Conservation (phyloP, 2,329 filamentous ascomycete genomes). For the Ilyonectria sp. region DNA sequence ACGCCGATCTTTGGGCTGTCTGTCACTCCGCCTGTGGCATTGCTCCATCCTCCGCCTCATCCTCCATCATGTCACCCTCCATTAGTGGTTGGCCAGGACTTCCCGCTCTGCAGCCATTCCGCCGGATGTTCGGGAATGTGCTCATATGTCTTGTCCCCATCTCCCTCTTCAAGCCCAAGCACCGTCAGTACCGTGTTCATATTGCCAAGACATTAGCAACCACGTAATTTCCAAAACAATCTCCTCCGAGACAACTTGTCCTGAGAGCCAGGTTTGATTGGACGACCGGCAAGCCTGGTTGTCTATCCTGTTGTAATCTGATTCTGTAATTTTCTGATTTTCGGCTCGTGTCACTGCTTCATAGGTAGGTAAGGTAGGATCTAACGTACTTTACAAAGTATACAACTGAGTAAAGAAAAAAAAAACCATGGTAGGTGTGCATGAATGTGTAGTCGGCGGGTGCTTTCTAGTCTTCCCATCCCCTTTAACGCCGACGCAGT, state of each 20-base stretch:
- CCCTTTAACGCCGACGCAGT: constrained; percentile 15
- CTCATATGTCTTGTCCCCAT: background rate
- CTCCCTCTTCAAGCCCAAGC: background rate
- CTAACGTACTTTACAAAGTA: background rate
- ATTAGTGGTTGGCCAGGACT: constrained; percentile 29
- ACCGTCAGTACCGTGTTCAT: background rate
- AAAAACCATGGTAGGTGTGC: constrained; percentile 19
- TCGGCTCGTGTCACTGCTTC: too few species aligned
- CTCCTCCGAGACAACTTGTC: background rate
- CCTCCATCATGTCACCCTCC: constrained; percentile 32
- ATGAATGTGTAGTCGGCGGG: constrained; percentile 16
- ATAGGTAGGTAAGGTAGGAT: background rate
- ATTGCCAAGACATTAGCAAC: constrained; percentile 8
- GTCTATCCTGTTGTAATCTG: background rate
- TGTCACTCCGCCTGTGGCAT: constrained; percentile 16
- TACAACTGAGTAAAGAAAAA: background rate
- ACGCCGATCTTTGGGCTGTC: constrained; percentile 17
- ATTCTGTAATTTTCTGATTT: background rate
- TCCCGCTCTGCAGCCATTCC: constrained; percentile 18
- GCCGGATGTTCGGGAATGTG: constrained; percentile 19
- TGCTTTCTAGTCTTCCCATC: constrained; percentile 17
- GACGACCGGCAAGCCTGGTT: background rate
- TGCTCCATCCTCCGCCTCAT: constrained; percentile 31
- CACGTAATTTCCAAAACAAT: background rate
- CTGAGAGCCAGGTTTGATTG: background rate